Evolutionary conservation across 257 asterid species (phyloP), one percentile per base, ranked within the genome.

Genomic region (Datura wrightii): DNA sequence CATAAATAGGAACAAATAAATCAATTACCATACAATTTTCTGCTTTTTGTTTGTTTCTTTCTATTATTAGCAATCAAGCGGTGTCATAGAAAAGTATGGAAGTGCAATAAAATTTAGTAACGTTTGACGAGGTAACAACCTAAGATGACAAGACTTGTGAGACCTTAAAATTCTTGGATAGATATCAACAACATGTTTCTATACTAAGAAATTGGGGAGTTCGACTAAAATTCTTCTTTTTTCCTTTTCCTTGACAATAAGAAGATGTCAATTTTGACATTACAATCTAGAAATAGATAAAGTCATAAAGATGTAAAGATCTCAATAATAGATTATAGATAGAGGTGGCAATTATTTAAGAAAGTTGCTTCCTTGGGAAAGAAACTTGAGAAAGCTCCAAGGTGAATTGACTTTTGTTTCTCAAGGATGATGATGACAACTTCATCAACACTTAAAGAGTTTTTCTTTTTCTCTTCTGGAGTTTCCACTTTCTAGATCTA

Each of bases 71-170:
- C 2, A 48, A 11, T 6, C 37, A 74, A 74, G 44, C 11, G 60
- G 60, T 48, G 10, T 11, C 6, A 11, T 19, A 24, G 7, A 48
- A 74, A 48, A 24, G 44, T 74, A 34, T 48, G 60, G 2, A 48
- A 48, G 42, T 11, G 60, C 1, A 31, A 72, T 6, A 19, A 48
- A 48, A 74, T 48, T 19, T 48, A 74, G 60, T 52, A 19, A 11
- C 24, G 42, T 48, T 74, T 74, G 59, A 74, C n/a, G 18, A 74
- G 59, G 42, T 10, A n/a, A 48, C 48, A 19, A 74, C 60, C 60
- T 48, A 48, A 48, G 81, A 74, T 74, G 81, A 74, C 42, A 74
- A 74, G 81, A 74, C 24, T 24, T 48, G 11, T 24, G 41, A 48
- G 41, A 74, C 13, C 58, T 72, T 72, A 56, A 24, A 44, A 44